Evolutionary conservation across 148 eudicot genomes (phyloP).

Genomic region (Camellia lanceoleosa): DNA sequence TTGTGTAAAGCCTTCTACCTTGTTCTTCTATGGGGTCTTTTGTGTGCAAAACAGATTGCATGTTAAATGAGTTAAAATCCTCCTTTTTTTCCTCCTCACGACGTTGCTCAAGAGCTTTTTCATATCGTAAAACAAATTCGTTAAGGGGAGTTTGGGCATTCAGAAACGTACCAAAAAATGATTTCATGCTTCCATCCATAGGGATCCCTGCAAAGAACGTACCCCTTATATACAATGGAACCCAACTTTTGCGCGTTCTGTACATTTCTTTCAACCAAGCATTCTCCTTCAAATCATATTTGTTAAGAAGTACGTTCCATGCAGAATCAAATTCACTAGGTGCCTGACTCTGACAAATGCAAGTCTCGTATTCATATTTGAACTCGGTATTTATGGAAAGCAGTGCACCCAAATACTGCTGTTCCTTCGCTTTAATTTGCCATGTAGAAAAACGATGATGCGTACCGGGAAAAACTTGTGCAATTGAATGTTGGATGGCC

Average conservation of each 20-base stretch:
- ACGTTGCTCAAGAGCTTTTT: slow-evolving; percentile 47
- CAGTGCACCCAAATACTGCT: slow-evolving; percentile 44
- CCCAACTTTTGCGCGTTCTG: slow-evolving; percentile 54
- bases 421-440: slow-evolving; percentile 46
- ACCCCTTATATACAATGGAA: slow-evolving; percentile 40
- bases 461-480: slow-evolving; percentile 48
- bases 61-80: slow-evolving; percentile 50
- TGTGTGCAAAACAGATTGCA: slow-evolving; percentile 45
- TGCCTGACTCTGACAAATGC: slow-evolving; percentile 54
- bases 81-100: slow-evolving; percentile 55
- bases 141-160: slow-evolving; percentile 39
- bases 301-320: slow-evolving; percentile 45
- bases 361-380: slow-evolving; percentile 47
- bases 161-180: slow-evolving; percentile 37
- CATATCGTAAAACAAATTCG: slow-evolving; percentile 46
- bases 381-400: slow-evolving; percentile 42
- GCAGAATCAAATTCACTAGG: slow-evolving; percentile 53
- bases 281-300: slow-evolving; percentile 43
- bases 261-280: slow-evolving; percentile 54
- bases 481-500: slow-evolving; percentile 46
- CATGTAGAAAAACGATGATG: slow-evolving; percentile 54
- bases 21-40: slow-evolving; percentile 63
- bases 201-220: slow-evolving; percentile 60
- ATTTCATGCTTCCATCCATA: slow-evolving; percentile 43
- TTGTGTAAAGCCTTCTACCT: slow-evolving; percentile 46